Conservation (phyloP, 2,329 filamentous ascomycete genomes). For the Xylariales sp. region DNA sequence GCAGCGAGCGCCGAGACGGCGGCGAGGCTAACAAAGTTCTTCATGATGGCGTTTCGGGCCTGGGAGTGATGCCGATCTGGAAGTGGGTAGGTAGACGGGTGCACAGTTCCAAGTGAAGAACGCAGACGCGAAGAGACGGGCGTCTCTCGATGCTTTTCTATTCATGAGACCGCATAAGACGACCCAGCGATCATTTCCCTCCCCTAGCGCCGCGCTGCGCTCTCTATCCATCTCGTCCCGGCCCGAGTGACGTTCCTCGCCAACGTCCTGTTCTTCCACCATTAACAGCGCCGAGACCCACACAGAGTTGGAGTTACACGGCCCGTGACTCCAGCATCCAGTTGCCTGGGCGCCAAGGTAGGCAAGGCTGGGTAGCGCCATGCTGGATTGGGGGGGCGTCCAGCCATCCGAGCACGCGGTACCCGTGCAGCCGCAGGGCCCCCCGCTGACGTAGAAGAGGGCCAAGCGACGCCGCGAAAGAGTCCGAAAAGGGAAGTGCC, state of each 20-base stretch:
- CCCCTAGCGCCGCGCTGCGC: constrained; percentile 7
- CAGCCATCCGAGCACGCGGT: constrained; percentile 18
- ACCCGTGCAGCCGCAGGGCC: background rate
- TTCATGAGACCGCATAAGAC: background rate
- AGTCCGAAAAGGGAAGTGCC: constrained; percentile 34
- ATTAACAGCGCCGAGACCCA: constrained; percentile 22
- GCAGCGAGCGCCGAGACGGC: constrained; percentile 50
- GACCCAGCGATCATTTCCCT: background rate
- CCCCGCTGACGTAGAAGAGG: constrained; percentile 12
- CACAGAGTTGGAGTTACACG: constrained; percentile 31
- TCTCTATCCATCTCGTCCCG: background rate
- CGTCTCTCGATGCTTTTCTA: constrained; percentile 29
- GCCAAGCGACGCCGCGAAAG: background rate
- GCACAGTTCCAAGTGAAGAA: constrained; percentile 1
- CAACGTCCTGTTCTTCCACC: constrained; percentile 28
- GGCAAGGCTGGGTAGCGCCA: constrained; percentile 25
- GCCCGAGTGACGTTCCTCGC: constrained; percentile 18
- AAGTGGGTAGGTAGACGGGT: background rate
- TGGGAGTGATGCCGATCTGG: background rate
- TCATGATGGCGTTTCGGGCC: constrained; percentile 45
- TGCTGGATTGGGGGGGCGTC: constrained; percentile 6
- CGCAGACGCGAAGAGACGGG: background rate
- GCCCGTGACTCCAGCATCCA: constrained; percentile 32
- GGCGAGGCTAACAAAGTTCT: constrained; percentile 47
- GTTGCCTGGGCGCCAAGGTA: background rate